A percentile compares a stretch with the other conserved stretches of the same genome.
Conservation (phyloP, 495 filamentous ascomycete species). For the Penicillium samsonianum region DNA sequence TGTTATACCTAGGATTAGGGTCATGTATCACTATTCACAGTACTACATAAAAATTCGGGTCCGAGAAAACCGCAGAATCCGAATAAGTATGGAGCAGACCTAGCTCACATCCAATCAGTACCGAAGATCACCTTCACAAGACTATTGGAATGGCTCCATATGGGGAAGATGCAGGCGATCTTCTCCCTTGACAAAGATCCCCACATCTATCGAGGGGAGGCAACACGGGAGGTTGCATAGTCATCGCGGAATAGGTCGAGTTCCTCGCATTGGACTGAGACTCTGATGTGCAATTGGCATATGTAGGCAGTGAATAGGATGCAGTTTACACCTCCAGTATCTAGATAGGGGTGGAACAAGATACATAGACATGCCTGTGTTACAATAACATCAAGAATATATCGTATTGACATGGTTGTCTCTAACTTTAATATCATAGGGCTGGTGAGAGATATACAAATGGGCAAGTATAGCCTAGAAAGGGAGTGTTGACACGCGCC, state of each 20-base stretch:
- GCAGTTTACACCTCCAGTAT: not conserved
- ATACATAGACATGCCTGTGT: not conserved
- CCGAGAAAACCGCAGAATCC: not conserved
- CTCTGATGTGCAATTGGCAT: not conserved
- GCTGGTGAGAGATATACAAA: not conserved
- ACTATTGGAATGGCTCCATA: conserved; percentile 12
- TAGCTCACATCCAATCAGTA: conserved; percentile 5
- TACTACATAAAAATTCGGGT: not conserved
- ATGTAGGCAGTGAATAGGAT: not conserved
- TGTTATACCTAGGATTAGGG: not conserved
- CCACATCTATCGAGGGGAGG: conserved; percentile 5
- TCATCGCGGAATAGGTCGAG: conserved; percentile 1
- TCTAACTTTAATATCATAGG: not conserved
- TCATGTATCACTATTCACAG: not conserved
- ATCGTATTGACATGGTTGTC: not conserved
- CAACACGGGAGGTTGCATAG: conserved; percentile 17
- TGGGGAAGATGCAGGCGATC: conserved; percentile 14
- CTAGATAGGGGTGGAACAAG: not conserved
- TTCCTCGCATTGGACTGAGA: conserved; percentile 13
- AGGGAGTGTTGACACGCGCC: not conserved
- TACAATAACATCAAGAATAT: not conserved
- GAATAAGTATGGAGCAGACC: conserved; percentile 2
- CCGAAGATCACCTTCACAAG: not conserved
- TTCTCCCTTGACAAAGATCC: conserved; percentile 1
- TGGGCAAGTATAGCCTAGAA: not conserved